Conservation (phyloP, 2,329 filamentous ascomycete genomes). For the Beauveria caledonica region DNA sequence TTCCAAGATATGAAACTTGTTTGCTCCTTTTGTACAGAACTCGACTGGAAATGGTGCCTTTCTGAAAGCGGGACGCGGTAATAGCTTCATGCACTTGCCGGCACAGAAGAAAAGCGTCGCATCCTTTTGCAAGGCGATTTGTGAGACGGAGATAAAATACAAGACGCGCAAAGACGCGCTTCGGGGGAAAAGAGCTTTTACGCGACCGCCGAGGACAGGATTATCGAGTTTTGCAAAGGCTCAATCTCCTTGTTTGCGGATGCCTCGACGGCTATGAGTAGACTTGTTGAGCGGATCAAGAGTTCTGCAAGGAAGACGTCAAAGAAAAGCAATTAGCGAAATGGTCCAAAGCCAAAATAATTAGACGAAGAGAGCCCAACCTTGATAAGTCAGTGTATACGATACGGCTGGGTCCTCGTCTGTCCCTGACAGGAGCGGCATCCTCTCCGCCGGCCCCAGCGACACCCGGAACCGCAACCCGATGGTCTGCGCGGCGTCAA, state of each 20-base stretch:
- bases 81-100: too few relatives aligned
- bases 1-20: too few relatives aligned
- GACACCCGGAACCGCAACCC: constrained; percentile 60
- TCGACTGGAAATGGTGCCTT: too few relatives aligned
- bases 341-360: background rate
- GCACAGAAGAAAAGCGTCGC: background rate
- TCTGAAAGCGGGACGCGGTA: too few relatives aligned
- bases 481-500: constrained; percentile 50
- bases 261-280: constrained; percentile 7
- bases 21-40: too few relatives aligned
- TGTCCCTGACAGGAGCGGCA: constrained; percentile 45
- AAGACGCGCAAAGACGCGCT: background rate
- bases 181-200: background rate
- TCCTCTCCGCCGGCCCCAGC: constrained; percentile 25
- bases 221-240: constrained; percentile 3
- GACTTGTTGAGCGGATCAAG: constrained; percentile 3
- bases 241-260: background rate
- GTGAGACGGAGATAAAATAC: too few relatives aligned
- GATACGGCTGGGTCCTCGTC: constrained; percentile 60
- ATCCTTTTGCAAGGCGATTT: background rate
- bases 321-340: background rate
- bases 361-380: constrained; percentile 31
- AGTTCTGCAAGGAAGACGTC: background rate
- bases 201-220: background rate
- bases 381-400: constrained; percentile 65